A percentile compares a stretch with the other conserved stretches of the same genome.
These are phyloP conservation scores for Aspergillus asperescens DNA, from an alignment of 495 filamentous ascomycete species.

Conservation along the genomic window DNA sequence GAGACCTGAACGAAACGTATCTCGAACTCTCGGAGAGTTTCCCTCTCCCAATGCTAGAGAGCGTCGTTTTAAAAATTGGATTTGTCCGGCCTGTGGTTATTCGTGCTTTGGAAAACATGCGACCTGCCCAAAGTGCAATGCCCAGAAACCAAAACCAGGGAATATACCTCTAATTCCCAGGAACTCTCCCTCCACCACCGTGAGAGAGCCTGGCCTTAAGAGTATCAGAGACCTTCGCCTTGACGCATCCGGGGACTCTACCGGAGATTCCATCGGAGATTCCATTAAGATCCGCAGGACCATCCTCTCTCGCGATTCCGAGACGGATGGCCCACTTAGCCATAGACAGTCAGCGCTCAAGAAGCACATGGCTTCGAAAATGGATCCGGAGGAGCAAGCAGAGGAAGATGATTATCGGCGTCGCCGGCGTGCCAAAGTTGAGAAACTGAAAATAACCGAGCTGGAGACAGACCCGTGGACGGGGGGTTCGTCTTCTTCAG, in stretches of 20 bases:
- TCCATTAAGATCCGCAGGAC: conserved; percentile 19
- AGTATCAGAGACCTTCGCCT: background rate
- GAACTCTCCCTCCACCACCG: background rate
- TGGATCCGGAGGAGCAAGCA: background rate
- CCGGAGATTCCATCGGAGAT: background rate
- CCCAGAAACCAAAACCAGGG: background rate
- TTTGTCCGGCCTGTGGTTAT: background rate
- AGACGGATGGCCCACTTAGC: background rate
- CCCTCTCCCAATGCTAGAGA: background rate
- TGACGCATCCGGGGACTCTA: background rate
- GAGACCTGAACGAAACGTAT: conserved; percentile 10
- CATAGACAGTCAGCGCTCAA: conserved; percentile 7
- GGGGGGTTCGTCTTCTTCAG: conserved; percentile 34
- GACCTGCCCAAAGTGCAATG: background rate
- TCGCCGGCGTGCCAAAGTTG: background rate
- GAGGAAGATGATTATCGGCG: background rate
- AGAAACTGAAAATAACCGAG: background rate
- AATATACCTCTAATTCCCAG: background rate
- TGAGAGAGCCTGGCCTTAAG: too few relatives aligned
- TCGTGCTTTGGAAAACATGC: background rate
- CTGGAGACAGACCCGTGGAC: conserved; percentile 24
- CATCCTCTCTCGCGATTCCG: background rate
- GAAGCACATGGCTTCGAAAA: background rate
- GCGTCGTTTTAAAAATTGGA: background rate
- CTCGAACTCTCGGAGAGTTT: too few relatives aligned